Percentiles rank a stretch among this genome's conserved stretches.
Evolutionary conservation across 2,329 filamentous ascomycete species (phyloP).

Genomic region (Colletotrichum filicis): DNA sequence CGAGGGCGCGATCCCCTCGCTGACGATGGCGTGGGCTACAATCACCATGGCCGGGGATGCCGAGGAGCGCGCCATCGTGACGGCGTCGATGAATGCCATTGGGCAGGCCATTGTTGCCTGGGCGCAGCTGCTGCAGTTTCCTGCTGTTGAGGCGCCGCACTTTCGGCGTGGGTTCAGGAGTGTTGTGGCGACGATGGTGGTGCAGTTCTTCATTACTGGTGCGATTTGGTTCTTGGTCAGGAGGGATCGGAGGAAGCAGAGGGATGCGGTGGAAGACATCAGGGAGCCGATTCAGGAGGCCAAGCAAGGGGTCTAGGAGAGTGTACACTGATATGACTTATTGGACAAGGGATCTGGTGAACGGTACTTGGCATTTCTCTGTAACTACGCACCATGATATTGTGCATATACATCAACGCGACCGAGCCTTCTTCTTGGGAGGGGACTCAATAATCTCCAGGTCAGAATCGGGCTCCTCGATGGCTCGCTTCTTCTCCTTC

Average conservation of each 20-base stretch:
- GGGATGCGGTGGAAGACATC: background rate
- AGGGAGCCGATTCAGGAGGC: background rate
- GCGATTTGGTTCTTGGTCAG: slow-evolving; percentile 19
- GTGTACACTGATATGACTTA: background rate
- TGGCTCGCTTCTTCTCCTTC: background rate
- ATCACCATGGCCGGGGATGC: slow-evolving; percentile 49
- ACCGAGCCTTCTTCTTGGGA: background rate
- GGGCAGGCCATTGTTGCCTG: slow-evolving; percentile 53
- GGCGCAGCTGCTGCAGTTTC: slow-evolving; percentile 51
- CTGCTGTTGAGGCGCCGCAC: slow-evolving; percentile 47
- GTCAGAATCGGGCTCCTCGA: background rate
- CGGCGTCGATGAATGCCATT: slow-evolving; percentile 55
- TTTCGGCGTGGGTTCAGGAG: slow-evolving; percentile 45
- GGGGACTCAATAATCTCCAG: background rate
- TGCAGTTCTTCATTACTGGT: slow-evolving; percentile 41
- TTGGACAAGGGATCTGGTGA: background rate
- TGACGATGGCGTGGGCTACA: slow-evolving; percentile 54
- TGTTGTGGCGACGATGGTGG: slow-evolving; percentile 45
- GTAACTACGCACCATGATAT: background rate
- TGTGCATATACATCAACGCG: background rate
- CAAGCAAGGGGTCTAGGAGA: background rate
- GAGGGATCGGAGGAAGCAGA: slow-evolving; percentile 8
- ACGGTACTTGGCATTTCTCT: background rate
- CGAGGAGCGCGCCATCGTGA: slow-evolving; percentile 53
- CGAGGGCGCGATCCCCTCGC: slow-evolving; percentile 46